A percentile compares a stretch with the other conserved stretches of the same genome.
phyloP scores from a whole-genome alignment of 2,329 filamentous ascomycete genomes.

The Madurella mycetomatis region DNA sequence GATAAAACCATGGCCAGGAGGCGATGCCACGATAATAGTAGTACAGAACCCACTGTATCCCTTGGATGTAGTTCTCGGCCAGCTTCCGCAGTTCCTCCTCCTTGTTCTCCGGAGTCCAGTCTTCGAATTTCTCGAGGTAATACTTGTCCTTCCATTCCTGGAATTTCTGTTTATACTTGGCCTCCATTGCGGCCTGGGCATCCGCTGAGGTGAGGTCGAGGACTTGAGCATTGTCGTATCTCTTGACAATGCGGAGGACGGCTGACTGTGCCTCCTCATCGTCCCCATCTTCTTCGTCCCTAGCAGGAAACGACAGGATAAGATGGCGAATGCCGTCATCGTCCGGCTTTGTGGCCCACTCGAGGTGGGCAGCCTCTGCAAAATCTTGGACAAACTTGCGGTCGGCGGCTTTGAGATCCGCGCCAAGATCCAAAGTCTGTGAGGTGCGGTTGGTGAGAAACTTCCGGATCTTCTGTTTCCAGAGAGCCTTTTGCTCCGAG shows the following conservation, averaged over 20 bases:
- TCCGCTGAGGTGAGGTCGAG: slow-evolving; percentile 76
- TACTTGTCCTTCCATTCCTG: slow-evolving; percentile 91
- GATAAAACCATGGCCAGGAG: slow-evolving; percentile 98
- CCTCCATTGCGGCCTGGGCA: slow-evolving; percentile 70
- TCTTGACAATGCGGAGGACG: slow-evolving; percentile 77
- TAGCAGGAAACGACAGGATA: slow-evolving; percentile 52
- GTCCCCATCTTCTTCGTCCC: slow-evolving; percentile 66
- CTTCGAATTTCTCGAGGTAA: slow-evolving; percentile 81
- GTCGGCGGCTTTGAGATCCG: slow-evolving; percentile 72
- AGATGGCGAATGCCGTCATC: slow-evolving; percentile 52
- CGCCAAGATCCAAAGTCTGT: slow-evolving; percentile 67
- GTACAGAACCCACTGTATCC: slow-evolving; percentile 94
- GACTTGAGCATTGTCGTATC: slow-evolving; percentile 85
- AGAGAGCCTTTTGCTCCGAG: slow-evolving; percentile 74
- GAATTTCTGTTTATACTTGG: slow-evolving; percentile 88
- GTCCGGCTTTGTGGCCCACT: slow-evolving; percentile 56
- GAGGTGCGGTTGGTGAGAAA: slow-evolving; percentile 69
- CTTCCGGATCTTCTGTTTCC: slow-evolving; percentile 72
- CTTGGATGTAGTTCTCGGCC: slow-evolving; percentile 95
- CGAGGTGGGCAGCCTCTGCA: slow-evolving; percentile 57
- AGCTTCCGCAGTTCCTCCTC: slow-evolving; percentile 70
- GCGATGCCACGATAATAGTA: slow-evolving; percentile 98
- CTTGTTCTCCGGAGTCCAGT: slow-evolving; percentile 78
- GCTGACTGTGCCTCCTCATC: slow-evolving; percentile 83
- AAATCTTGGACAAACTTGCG: slow-evolving; percentile 90